phyloP scores from a whole-genome alignment of 1,284 basidiomycete genomes.

The Xanthoconium separans region DNA sequence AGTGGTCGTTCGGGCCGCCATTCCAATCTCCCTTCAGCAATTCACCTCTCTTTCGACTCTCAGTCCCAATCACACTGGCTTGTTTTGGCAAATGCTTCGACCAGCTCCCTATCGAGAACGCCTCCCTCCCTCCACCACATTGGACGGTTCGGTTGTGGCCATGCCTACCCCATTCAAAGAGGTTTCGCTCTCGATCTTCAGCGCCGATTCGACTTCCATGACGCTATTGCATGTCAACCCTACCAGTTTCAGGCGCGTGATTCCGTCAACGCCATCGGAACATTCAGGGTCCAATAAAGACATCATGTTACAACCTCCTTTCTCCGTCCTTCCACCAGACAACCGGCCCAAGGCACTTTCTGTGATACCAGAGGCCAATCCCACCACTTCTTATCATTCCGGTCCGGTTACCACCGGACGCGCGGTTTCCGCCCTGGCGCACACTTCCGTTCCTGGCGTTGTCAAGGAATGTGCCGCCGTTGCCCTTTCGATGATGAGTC shows the following conservation, averaged over 20 bases:
- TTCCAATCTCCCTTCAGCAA: constrained; percentile 40
- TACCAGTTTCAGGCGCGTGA: constrained; percentile 21
- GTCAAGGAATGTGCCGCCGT: constrained; percentile 49
- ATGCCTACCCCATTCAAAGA: constrained; percentile 52
- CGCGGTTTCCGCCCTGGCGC: constrained; percentile 33
- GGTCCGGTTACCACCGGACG: constrained; percentile 11
- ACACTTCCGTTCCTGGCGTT: constrained; percentile 33
- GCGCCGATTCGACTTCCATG: constrained; percentile 29
- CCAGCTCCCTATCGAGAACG: constrained; percentile 38
- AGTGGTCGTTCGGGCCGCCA: constrained; percentile 55
- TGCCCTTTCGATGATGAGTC: constrained; percentile 41
- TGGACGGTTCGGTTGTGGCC: constrained; percentile 29
- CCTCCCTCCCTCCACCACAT: constrained; percentile 32
- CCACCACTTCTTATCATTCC: constrained; percentile 5
- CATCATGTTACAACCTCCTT: constrained; percentile 38
- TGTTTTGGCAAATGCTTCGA: constrained; percentile 33
- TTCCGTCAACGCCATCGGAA: constrained; percentile 33
- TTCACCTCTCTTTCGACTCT: constrained; percentile 16
- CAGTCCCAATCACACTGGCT: constrained; percentile 19
- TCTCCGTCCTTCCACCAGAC: constrained; percentile 27
- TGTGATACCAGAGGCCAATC: constrained; percentile 23
- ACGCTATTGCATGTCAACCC: constrained; percentile 19
- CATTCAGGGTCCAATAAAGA: constrained; percentile 37
- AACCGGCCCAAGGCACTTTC: constrained; percentile 32
- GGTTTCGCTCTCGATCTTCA: constrained; percentile 53